phyloP scores from a whole-genome alignment of 192 early-diverging fungal genomes.

The Mortierella hygrophila region DNA sequence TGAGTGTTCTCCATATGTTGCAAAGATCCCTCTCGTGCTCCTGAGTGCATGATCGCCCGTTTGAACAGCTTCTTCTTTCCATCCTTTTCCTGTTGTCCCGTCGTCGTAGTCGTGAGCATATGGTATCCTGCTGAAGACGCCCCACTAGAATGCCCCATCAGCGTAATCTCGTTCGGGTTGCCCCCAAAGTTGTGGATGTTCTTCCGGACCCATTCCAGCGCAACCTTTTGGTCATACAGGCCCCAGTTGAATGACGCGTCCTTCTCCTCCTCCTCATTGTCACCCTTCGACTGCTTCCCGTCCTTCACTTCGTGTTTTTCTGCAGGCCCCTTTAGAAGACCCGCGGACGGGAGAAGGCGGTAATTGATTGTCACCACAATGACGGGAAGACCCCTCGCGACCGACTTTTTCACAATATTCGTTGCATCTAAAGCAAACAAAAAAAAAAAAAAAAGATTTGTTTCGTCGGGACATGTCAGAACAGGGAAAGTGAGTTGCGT shows the following conservation, averaged over 20 bases:
- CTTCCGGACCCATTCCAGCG: slow-evolving; percentile 41
- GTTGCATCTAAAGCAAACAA: slow-evolving; percentile 34
- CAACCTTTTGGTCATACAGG: slow-evolving; percentile 42
- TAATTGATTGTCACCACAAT: slow-evolving; percentile 67
- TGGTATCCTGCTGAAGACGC: slow-evolving; percentile 39
- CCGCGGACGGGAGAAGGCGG: slow-evolving; percentile 41
- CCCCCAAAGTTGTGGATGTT: slow-evolving; percentile 51
- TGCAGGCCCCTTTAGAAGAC: not conserved
- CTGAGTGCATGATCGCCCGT: slow-evolving; percentile 45
- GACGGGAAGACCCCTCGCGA: slow-evolving; percentile 40
- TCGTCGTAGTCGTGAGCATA: slow-evolving; percentile 9
- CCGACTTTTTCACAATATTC: slow-evolving; percentile 51
- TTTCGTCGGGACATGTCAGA: not conserved
- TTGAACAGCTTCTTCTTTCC: slow-evolving; percentile 25
- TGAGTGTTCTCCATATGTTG: not conserved
- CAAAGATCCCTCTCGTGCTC: not conserved
- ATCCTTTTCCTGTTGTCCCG: not conserved
- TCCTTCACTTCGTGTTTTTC: slow-evolving; percentile 5
- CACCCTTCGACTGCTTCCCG: not conserved
- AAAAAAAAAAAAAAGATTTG: not conserved
- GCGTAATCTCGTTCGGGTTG: slow-evolving; percentile 40
- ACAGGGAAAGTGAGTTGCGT: not conserved
- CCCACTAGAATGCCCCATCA: slow-evolving; percentile 54
- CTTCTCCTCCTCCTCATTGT: not conserved
- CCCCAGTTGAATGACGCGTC: slow-evolving; percentile 20